phyloP scores from a whole-genome alignment of 106 monocot species.

The Dioscorea dumetorum region DNA sequence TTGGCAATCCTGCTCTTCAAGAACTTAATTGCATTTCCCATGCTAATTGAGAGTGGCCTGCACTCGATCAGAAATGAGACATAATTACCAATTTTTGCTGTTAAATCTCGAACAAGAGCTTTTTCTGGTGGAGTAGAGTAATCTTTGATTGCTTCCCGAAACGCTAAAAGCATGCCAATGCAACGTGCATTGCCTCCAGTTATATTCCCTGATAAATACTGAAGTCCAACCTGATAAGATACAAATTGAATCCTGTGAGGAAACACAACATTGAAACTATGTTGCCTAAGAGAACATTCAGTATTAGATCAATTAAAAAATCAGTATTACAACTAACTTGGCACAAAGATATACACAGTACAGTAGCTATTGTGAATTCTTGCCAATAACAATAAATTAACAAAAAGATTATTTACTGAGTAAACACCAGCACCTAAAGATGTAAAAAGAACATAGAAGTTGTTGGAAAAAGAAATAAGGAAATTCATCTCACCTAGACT shows the following conservation, averaged over 20 bases:
- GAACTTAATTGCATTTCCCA: constrained; percentile 97
- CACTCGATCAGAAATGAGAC: constrained; percentile 93
- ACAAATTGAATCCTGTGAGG: neutral
- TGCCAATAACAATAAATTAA: too few species aligned
- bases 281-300: too few species aligned
- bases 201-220: constrained; percentile 71
- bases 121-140: constrained; percentile 75
- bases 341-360: too few species aligned
- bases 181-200: constrained; percentile 93
- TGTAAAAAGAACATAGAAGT: too few species aligned
- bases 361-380: too few species aligned
- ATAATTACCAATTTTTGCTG: constrained; percentile 73
- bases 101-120: constrained; percentile 64
- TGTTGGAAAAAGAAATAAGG: too few species aligned
- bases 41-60: constrained; percentile 89
- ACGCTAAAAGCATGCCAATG: constrained; percentile 91
- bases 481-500: too few species aligned
- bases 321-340: too few species aligned
- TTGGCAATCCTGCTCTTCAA: constrained; percentile 77
- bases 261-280: too few species aligned
- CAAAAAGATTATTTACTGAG: too few species aligned
- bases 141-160: constrained; percentile 70
- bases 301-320: too few species aligned
- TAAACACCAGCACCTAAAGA: too few species aligned
- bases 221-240: constrained; percentile 75